A percentile compares a stretch with the other conserved stretches of the same genome.
Conservation (phyloP, 192 early-diverging fungal genomes). For the Haplosporangium gracile region DNA sequence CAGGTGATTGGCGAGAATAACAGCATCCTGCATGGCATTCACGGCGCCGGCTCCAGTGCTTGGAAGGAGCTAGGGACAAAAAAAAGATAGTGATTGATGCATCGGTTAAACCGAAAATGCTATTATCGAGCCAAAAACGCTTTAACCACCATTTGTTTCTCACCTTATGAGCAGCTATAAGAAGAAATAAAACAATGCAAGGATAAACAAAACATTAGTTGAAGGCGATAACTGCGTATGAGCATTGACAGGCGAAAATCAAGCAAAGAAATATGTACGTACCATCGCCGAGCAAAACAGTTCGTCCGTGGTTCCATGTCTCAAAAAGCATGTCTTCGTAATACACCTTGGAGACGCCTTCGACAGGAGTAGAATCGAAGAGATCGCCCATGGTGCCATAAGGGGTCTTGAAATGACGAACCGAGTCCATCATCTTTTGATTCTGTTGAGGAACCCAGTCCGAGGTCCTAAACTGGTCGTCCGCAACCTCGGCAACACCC, state of each 20-base stretch:
- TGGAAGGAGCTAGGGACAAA: neutral
- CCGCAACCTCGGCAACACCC: neutral
- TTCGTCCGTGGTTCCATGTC: conserved; percentile 17
- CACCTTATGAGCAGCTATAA: neutral
- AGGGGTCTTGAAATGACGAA: conserved; percentile 11
- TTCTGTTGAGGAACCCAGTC: conserved; percentile 5
- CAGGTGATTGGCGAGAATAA: conserved; percentile 1
- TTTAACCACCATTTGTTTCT: no score
- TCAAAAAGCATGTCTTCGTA: conserved; percentile 22
- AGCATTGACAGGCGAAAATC: no score
- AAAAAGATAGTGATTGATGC: no score
- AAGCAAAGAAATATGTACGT: neutral
- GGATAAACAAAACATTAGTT: no score
- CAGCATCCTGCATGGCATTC: conserved; percentile 14
- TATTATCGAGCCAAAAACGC: no score
- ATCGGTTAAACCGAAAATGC: no score
- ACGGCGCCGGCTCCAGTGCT: conserved; percentile 4
- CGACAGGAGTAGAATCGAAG: neutral
- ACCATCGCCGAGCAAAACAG: conserved; percentile 30
- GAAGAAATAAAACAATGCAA: no score
- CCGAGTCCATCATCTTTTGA: conserved; percentile 11
- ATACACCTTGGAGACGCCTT: conserved; percentile 12
- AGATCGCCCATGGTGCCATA: conserved; percentile 7
- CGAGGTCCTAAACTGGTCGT: neutral
- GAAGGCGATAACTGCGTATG: neutral